These are phyloP conservation scores for Verruconis gallopava DNA, from an alignment of 2,329 filamentous ascomycete genomes.

Conservation along the genomic window DNA sequence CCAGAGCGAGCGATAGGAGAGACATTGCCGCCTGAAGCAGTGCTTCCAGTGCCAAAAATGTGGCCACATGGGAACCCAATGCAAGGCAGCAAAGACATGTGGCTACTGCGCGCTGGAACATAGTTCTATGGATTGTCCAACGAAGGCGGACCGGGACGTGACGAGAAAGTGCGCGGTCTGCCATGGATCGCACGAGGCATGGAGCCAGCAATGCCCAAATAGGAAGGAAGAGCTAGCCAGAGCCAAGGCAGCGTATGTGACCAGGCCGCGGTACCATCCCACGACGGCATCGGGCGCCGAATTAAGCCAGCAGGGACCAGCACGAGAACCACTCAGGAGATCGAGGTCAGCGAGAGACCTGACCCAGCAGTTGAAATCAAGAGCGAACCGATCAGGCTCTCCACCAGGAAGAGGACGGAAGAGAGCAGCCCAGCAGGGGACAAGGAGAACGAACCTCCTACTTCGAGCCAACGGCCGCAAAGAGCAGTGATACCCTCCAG, in stretches of 20 bases:
- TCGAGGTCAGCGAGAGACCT: not conserved
- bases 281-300: no score
- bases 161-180: slow-evolving; percentile 13
- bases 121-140: slow-evolving; percentile 11
- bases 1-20: no score
- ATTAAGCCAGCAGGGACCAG: no score
- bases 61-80: no score
- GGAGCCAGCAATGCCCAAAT: slow-evolving; percentile 7
- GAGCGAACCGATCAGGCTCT: not conserved
- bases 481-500: not conserved
- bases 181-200: slow-evolving; percentile 13
- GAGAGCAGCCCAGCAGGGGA: slow-evolving; percentile 2
- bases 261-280: no score
- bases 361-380: not conserved
- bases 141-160: slow-evolving; percentile 8
- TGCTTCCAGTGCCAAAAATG: no score
- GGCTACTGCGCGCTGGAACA: no score
- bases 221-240: slow-evolving; percentile 13
- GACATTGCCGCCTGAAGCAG: no score
- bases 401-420: not conserved
- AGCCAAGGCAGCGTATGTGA: no score
- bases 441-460: not conserved
- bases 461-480: not conserved
- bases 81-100: no score
- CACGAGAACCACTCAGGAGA: slow-evolving; percentile 3